Evolutionary conservation across 495 filamentous ascomycete genomes (phyloP).

Genomic region (Xylaria telfairii): DNA sequence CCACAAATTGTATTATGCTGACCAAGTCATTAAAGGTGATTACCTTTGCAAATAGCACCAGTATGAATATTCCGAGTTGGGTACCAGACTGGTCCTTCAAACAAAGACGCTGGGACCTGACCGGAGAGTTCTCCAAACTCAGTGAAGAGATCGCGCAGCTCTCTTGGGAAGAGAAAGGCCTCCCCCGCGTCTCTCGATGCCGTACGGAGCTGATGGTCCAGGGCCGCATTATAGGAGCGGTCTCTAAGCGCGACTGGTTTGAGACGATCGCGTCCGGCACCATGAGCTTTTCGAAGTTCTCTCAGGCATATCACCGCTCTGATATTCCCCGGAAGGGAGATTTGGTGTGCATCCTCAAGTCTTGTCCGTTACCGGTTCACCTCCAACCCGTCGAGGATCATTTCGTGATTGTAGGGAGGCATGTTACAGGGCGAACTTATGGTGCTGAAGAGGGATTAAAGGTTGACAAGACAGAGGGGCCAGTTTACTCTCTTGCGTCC

Average conservation of each 20-base stretch:
- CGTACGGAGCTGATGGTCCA: constrained; percentile 2
- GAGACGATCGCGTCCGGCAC: constrained; percentile 5
- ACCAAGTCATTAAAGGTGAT: neutral
- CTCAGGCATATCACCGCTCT: neutral
- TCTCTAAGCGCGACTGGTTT: neutral
- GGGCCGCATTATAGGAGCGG: neutral
- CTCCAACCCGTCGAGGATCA: neutral
- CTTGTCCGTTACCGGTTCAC: neutral
- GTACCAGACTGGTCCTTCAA: constrained; percentile 9
- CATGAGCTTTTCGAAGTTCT: constrained; percentile 1
- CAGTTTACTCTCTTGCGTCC: neutral
- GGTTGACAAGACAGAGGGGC: neutral
- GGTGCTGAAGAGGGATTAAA: neutral
- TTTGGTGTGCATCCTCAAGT: neutral
- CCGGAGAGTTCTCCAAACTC: neutral
- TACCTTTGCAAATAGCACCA: neutral
- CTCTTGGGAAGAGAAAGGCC: neutral
- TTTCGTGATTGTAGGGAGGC: neutral
- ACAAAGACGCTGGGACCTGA: neutral
- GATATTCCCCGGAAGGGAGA: neutral
- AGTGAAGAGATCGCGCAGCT: constrained; percentile 3
- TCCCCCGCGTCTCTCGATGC: neutral
- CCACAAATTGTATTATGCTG: neutral
- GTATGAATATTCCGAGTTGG: neutral
- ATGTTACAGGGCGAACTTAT: neutral